These are phyloP conservation scores for Cadophora sp. DNA, from an alignment of 2,329 filamentous ascomycete genomes.

Conservation along the genomic window DNA sequence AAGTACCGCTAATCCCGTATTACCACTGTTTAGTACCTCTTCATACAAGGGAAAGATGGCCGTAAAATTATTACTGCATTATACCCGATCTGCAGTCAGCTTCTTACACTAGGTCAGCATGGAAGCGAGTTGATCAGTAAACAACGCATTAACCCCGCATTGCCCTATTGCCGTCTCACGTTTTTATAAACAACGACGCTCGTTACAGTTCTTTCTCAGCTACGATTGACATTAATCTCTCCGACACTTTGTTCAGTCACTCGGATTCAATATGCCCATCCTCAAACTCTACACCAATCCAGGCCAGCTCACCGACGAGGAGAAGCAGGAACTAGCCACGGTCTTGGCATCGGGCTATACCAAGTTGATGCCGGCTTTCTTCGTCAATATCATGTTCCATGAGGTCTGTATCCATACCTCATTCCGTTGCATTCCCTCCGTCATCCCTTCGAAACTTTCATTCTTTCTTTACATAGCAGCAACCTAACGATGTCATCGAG, in stretches of 20 bases:
- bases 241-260: no score
- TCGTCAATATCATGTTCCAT: constrained; percentile 32
- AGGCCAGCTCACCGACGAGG: constrained; percentile 27
- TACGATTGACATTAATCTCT: no score
- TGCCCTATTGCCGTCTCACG: no score
- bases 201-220: no score
- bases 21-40: no score
- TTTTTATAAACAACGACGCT: no score
- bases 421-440: background rate
- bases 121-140: background rate
- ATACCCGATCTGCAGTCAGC: background rate
- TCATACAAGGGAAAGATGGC: no score
- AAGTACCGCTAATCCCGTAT: no score
- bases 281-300: constrained; percentile 32
- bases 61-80: background rate
- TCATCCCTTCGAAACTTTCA: no score
- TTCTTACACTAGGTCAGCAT: background rate
- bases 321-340: constrained; percentile 30
- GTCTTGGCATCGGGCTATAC: constrained; percentile 27
- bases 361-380: constrained; percentile 31
- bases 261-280: constrained; percentile 25
- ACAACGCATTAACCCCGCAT: background rate
- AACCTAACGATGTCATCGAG: background rate
- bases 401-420: constrained; percentile 22
- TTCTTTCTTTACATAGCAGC: no score